Evolutionary conservation across 2,329 filamentous ascomycete genomes (phyloP).

Genomic region (Colletotrichum plurivorum): DNA sequence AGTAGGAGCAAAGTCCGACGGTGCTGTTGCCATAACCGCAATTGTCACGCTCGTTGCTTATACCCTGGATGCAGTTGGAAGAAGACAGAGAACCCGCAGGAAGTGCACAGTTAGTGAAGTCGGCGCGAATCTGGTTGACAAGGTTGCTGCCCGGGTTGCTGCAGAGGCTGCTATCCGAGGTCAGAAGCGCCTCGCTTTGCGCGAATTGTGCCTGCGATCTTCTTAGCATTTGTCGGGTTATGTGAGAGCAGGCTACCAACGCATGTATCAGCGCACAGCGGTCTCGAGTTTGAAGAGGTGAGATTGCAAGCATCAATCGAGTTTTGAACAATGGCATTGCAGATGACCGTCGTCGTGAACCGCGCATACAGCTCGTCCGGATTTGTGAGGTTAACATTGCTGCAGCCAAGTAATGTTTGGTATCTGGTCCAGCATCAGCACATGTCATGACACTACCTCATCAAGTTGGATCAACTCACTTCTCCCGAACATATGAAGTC

Average conservation of each 20-base stretch:
- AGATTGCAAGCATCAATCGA: conserved; percentile 80
- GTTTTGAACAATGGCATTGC: conserved; percentile 94
- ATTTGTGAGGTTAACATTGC: conserved; percentile 81
- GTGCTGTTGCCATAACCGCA: conserved; percentile 85
- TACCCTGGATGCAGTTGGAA: conserved; percentile 81
- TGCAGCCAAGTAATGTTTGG: conserved; percentile 84
- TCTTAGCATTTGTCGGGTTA: conserved; percentile 45
- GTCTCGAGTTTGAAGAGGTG: conserved; percentile 73
- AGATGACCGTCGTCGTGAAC: conserved; percentile 92
- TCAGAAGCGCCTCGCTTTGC: conserved; percentile 88
- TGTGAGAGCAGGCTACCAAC: conserved; percentile 61
- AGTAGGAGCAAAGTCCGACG: conserved; percentile 88
- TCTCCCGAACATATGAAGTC: conserved; percentile 80
- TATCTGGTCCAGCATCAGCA: conserved; percentile 72
- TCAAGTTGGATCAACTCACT: conserved; percentile 68
- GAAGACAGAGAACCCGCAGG: conserved; percentile 83
- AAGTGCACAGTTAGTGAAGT: conserved; percentile 90
- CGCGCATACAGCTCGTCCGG: conserved; percentile 89
- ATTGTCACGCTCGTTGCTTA: conserved; percentile 85
- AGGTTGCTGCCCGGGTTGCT: conserved; percentile 75
- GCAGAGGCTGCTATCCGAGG: conserved; percentile 82
- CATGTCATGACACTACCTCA: neutral
- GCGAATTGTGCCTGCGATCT: conserved; percentile 79
- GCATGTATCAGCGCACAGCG: conserved; percentile 92
- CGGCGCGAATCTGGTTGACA: conserved; percentile 85